Base-by-base conservation (phyloP, 2,329 filamentous ascomycete species). In the Cordyceps pruinosa region DNA sequence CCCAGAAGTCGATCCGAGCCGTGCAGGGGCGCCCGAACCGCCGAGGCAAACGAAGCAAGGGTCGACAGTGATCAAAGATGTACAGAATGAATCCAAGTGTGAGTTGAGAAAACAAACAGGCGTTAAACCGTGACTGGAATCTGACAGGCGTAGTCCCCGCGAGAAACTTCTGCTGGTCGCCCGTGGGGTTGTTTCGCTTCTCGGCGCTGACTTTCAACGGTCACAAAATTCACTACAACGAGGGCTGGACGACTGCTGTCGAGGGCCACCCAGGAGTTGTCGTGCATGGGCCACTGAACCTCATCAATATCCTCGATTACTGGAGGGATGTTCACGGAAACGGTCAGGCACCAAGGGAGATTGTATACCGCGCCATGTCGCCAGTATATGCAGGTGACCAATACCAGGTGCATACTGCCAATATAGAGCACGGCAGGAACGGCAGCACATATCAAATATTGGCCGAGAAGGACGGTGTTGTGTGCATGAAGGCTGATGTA, bases 121-220 rank as follows among this genome's bases (percentile, higher is more conserved):
- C 10, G 39, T 21, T 42, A 4, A 2, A 9, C 25, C 21, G 5
- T 32, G 12, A 32, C 30, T 6, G 19, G 23, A 23, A 17, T 21
- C 41, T 56, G 15, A 51, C 28, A 30, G 9, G 28, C 15, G 17
- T 28, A 51, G 42, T 45, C 34, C 21, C 39, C 15, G 50, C 17
- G 41, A 48, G 75, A 10, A 66, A 68, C 15, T 54, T 77, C 5
- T 63, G 64, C 21, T 79, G 75, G 76, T 80, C 78, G 0, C 70
- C 75, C 0, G 72, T 74, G 0, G 75, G 73, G 2, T 78, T 96
- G 1, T 95, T 94, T 71, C 83, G 89, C 19, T 96, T 91, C 75
- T 91, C 87, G 0, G 89, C 89, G 0, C 74, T 96, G 41, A 95
- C 89, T 0, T 91, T 91, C 75, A 96, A 96, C 67, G 89, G 84